These are phyloP conservation scores for Penicillium bovifimosum DNA, from an alignment of 495 filamentous ascomycete species.

Conservation along the genomic window DNA sequence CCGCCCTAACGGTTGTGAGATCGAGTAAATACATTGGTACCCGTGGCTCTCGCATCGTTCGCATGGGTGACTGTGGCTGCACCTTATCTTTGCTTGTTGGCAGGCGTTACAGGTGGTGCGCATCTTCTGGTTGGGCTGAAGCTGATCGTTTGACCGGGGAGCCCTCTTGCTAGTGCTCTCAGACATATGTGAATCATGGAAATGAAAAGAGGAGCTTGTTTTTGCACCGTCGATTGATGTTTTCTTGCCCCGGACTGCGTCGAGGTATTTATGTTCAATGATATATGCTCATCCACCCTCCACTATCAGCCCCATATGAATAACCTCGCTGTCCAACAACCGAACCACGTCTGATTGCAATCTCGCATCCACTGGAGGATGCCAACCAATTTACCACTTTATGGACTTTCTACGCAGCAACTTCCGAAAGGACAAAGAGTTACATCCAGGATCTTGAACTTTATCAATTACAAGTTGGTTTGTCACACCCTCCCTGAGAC, in stretches of 20 bases:
- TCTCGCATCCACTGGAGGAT: neutral
- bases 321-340: neutral
- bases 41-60: conserved; percentile 41
- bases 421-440: conserved; percentile 7
- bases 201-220: neutral
- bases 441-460: conserved; percentile 16
- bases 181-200: neutral
- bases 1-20: conserved; percentile 39
- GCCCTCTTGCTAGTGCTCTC: conserved; percentile 11
- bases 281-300: neutral
- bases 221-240: neutral
- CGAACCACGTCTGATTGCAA: neutral
- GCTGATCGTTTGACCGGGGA: neutral
- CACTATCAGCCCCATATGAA: neutral
- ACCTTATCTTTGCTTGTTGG: conserved; percentile 46
- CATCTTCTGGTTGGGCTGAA: conserved; percentile 25
- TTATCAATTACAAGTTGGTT: conserved; percentile 7
- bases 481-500: conserved; percentile 13
- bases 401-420: neutral
- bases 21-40: conserved; percentile 41
- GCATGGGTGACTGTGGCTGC: conserved; percentile 42
- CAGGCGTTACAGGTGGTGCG: conserved; percentile 47
- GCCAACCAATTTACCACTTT: neutral
- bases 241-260: neutral
- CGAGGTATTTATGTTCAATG: neutral